Evolutionary conservation across 176 grass and related monocot genomes (phyloP).

Genomic region (barley (Hordeum vulgare)): MorexV3_pseudomolecules_assembly NC_058520.1:7641178-7641677

Average conservation of each 20-base stretch:
- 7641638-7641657: too few relatives aligned
- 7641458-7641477: neutral
- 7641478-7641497: neutral
- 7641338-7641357: too few relatives aligned
- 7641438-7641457: neutral
- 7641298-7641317: neutral
- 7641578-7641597: neutral
- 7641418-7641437: neutral
- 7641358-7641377: too few relatives aligned
- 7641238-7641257: neutral
- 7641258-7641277: neutral
- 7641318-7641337: neutral
- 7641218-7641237: neutral
- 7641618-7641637: too few relatives aligned
- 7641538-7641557: neutral
- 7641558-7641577: neutral
- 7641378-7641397: too few relatives aligned
- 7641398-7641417: neutral
- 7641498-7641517: neutral
- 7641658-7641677: too few relatives aligned
- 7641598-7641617: neutral
- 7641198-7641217: too few relatives aligned
- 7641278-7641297: neutral
- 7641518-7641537: neutral
- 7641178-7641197: too few relatives aligned